phyloP scores from a whole-genome alignment of 306 rosid species.

The Hippophae rhamnoides region DNA sequence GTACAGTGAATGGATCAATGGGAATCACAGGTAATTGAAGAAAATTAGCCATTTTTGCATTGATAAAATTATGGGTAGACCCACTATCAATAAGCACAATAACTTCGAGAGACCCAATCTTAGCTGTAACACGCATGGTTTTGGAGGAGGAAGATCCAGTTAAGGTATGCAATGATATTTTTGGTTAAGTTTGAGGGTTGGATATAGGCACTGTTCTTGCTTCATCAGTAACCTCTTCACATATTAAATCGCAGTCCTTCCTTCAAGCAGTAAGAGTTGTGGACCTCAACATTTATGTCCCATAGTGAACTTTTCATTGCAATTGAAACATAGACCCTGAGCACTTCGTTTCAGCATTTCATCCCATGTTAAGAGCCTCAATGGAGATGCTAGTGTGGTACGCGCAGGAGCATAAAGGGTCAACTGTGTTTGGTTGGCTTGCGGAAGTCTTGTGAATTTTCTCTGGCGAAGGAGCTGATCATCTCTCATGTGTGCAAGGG shows the following conservation, averaged over 20 bases:
- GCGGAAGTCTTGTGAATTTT: background rate
- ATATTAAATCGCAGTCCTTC: background rate
- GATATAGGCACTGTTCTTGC: too few species aligned
- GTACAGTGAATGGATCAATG: too few species aligned
- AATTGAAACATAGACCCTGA: slow-evolving; percentile 4
- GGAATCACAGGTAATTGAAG: too few species aligned
- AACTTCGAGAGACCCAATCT: background rate
- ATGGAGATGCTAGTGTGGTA: background rate
- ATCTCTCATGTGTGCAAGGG: background rate
- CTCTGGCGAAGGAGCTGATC: background rate
- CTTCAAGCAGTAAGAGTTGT: background rate
- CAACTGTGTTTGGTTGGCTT: background rate
- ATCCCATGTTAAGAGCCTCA: background rate
- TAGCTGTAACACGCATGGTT: background rate
- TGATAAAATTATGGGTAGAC: too few species aligned
- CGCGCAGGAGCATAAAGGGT: background rate
- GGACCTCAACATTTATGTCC: background rate
- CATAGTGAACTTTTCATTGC: background rate
- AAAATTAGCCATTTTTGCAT: too few species aligned
- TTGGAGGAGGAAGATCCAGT: background rate
- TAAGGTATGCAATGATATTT: background rate
- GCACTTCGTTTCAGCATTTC: background rate
- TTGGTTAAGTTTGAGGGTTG: background rate
- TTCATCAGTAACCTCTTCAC: background rate
- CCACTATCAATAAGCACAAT: too few species aligned